Evolutionary conservation across 2,329 filamentous ascomycete genomes (phyloP).

Genomic region (Fonsecaea erecta): DNA sequence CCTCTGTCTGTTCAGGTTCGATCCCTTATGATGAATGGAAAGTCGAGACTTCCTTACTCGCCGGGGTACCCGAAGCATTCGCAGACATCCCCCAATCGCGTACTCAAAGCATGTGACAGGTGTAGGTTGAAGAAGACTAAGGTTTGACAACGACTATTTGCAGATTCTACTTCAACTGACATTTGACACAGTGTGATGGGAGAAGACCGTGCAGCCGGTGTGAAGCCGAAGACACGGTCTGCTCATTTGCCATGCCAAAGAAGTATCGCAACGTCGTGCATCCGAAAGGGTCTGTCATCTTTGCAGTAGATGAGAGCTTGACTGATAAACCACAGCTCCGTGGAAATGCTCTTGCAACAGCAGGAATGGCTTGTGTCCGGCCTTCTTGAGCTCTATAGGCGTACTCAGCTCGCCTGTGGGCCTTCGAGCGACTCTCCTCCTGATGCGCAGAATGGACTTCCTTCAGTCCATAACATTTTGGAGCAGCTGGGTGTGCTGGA

Average conservation of each 20-base stretch:
- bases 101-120: neutral
- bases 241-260: neutral
- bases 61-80: neutral
- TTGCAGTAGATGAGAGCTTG: neutral
- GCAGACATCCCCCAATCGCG: neutral
- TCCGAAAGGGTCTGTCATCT: neutral
- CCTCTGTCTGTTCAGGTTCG: neutral
- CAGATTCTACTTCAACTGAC: neutral
- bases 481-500: neutral
- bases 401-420: neutral
- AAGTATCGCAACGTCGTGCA: constrained; percentile 3
- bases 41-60: neutral
- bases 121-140: neutral
- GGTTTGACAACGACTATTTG: neutral
- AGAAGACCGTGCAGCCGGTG: neutral
- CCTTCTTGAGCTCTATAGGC: neutral
- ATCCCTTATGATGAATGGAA: neutral
- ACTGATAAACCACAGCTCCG: neutral
- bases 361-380: constrained; percentile 4
- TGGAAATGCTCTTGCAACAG: constrained; percentile 2
- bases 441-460: neutral
- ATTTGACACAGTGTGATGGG: neutral
- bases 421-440: neutral
- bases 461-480: neutral
- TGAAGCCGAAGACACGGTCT: constrained; percentile 4